Base-by-base conservation (phyloP, 495 filamentous ascomycete species). In the Aspergillus egyptiacus region DNA sequence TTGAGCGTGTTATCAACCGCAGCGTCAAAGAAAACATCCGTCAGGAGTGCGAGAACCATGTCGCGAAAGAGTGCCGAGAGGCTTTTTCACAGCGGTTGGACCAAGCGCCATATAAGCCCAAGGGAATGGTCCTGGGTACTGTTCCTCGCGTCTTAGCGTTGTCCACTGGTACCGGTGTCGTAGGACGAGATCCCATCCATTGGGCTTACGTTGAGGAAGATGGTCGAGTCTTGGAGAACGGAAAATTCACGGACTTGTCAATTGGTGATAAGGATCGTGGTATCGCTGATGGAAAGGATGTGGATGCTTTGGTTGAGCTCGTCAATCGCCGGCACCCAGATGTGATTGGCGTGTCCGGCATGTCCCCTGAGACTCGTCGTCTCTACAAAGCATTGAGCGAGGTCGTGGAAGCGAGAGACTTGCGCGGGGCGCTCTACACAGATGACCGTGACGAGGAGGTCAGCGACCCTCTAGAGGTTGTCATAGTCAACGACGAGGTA, bases 171-270 rank as follows among this genome's bases (percentile, higher is more conserved):
- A 60, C 62, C 28, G 89, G 87, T 11, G 76, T 84, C 48, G 74
- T 81, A 10, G 83, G 80, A 40, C 74, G 76, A 22, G 91, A 96
- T 48, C 84, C 89, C 22, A 80, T 95, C 31, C 86, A 77, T 70
- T 97, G 90, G 87, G 84, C 87, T 9, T 98, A 85, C 69, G 80
- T 95, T 10, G 90, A 96, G 57, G 93, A 96, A 57, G 87, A 95
- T 59, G 93, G 91, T 25, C 80, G 89, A 22, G 83, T 94, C 25
- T 69, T 89, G 9, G 93, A 96, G 57, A 84, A 87, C 46, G 89
- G 91, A 50, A 91, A 90, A 63, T 91, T 95, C 52, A 63, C 66
- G 15, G 88, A 93, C 54, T 71, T 98, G 22, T 73, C 79, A 24
- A 70, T 79, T 18, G 81, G 90, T 8, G 88, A 95, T 49, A 43